Evolutionary conservation across 2,329 filamentous ascomycete genomes (phyloP).

Genomic region (Verticillium albo-atrum): DNA sequence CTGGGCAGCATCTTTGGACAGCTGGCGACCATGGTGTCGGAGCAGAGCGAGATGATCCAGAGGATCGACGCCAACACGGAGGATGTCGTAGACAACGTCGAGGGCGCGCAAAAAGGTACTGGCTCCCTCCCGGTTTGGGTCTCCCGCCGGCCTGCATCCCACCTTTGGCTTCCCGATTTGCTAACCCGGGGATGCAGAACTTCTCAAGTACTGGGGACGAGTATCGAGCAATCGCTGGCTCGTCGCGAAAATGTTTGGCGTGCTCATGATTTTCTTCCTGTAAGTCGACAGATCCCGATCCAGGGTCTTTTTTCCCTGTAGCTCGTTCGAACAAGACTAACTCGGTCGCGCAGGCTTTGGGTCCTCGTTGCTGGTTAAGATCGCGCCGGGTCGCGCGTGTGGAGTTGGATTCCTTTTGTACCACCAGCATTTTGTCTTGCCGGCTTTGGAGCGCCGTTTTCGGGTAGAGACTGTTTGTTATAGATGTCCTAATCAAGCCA

Average conservation of each 20-base stretch:
- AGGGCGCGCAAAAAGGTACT: constrained; percentile 72
- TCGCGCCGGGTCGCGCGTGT: background rate
- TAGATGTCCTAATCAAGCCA: constrained; percentile 2
- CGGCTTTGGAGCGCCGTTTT: background rate
- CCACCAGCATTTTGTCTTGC: constrained; percentile 8
- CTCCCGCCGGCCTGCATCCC: background rate
- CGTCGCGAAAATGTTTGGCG: constrained; percentile 64
- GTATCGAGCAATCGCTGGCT: constrained; percentile 96
- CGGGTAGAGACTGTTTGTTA: constrained; percentile 1
- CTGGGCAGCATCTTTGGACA: constrained; percentile 89
- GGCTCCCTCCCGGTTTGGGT: background rate
- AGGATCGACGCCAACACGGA: constrained; percentile 96
- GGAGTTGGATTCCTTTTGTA: constrained; percentile 9
- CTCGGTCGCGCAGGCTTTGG: constrained; percentile 46
- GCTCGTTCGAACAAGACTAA: constrained; percentile 18
- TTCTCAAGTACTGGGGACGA: constrained; percentile 94
- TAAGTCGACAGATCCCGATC: no score
- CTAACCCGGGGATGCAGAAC: constrained; percentile 41
- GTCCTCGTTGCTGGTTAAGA: constrained; percentile 57
- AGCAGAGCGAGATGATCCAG: constrained; percentile 97
- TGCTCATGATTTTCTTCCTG: no score
- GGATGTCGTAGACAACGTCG: constrained; percentile 96
- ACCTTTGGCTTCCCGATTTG: background rate
- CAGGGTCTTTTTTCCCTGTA: constrained; percentile 80
- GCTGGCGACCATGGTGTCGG: constrained; percentile 91